Percentiles rank a stretch among this genome's conserved stretches.
Conservation (phyloP, 2,329 filamentous ascomycete genomes). For the Phyllachora maydis region DNA sequence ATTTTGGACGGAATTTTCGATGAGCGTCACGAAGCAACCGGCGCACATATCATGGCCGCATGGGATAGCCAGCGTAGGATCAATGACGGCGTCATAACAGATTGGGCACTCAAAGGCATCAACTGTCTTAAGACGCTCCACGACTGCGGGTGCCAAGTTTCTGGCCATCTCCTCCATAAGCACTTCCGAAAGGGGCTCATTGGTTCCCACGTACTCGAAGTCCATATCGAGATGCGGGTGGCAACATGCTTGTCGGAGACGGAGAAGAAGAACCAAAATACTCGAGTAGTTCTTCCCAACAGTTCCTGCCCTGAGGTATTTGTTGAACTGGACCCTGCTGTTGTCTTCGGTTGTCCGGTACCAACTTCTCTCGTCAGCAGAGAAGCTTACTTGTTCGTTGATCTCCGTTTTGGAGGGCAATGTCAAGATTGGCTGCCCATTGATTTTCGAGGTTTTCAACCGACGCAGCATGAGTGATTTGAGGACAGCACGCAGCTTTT, state of each 20-base stretch:
- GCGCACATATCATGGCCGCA: slow-evolving; percentile 67
- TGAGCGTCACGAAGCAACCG: slow-evolving; percentile 53
- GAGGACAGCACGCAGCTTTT: slow-evolving; percentile 50
- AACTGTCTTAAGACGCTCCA: slow-evolving; percentile 38
- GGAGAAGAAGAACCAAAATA: slow-evolving; percentile 59
- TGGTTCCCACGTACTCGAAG: slow-evolving; percentile 17
- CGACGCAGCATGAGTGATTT: slow-evolving; percentile 68
- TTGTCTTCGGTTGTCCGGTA: slow-evolving; percentile 47
- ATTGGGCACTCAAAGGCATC: slow-evolving; percentile 61
- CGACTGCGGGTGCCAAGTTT: slow-evolving; percentile 33
- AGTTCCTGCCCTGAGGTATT: slow-evolving; percentile 47
- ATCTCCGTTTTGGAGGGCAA: slow-evolving; percentile 46
- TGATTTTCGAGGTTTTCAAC: slow-evolving; percentile 58
- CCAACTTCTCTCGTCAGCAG: slow-evolving; percentile 39
- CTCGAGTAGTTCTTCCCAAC: slow-evolving; percentile 58
- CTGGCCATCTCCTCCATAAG: slow-evolving; percentile 23
- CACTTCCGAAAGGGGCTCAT: slow-evolving; percentile 25
- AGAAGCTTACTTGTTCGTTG: slow-evolving; percentile 42
- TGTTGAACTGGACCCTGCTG: slow-evolving; percentile 54
- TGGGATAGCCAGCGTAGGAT: slow-evolving; percentile 59
- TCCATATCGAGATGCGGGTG: slow-evolving; percentile 49
- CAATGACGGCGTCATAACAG: slow-evolving; percentile 56
- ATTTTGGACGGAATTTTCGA: slow-evolving; percentile 33
- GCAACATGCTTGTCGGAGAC: slow-evolving; percentile 64
- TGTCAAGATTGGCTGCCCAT: slow-evolving; percentile 56